These are phyloP conservation scores for Silene uniflora DNA, from an alignment of 148 eudicot species.

Conservation along the genomic window DNA sequence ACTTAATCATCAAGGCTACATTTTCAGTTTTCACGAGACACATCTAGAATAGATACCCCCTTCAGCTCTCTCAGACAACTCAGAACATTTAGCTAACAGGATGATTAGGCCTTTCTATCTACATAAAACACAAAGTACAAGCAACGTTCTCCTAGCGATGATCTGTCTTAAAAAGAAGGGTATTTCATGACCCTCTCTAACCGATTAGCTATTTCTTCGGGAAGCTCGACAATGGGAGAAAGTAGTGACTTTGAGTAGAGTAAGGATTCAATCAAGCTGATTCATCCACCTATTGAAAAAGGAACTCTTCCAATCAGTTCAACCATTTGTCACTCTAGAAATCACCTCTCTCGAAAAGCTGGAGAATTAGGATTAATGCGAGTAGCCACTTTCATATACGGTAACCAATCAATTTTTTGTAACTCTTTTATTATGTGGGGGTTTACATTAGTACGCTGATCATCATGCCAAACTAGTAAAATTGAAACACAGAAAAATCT, in stretches of 20 bases:
- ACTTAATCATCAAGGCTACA: neutral
- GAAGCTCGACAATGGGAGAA: neutral
- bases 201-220: neutral
- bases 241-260: neutral
- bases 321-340: neutral
- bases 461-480: neutral
- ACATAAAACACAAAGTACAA: too few species aligned
- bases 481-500: too few species aligned
- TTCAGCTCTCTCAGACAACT: too few species aligned
- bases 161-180: neutral
- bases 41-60: neutral
- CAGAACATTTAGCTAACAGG: too few species aligned
- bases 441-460: neutral
- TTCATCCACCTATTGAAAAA: neutral
- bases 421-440: neutral
- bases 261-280: neutral
- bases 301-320: neutral
- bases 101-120: too few species aligned
- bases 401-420: neutral
- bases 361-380: neutral
- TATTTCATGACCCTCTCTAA: neutral
- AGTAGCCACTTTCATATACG: neutral
- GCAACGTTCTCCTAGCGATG: too few species aligned
- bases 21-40: neutral
- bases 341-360: neutral